Evolutionary conservation across 108 stramenopile genomes (phyloP), one percentile per base, ranked within the genome.

Genomic region (Nitzschia sp.): DNA sequence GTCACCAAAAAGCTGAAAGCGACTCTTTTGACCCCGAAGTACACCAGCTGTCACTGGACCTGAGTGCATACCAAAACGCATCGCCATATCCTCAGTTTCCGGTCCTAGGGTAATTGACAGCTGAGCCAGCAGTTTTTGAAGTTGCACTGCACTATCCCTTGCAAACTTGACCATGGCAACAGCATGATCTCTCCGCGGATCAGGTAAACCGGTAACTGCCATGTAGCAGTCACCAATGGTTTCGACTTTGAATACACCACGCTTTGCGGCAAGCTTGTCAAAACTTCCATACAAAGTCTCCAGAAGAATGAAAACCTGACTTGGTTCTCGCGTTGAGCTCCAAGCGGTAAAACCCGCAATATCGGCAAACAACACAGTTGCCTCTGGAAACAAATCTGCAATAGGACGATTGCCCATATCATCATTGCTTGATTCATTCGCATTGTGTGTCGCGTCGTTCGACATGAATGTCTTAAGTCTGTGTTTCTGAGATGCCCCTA

Each of bases 341-440:
- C 84, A 85, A 39, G 77, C 73, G 12, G 84, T 85, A 19, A 85
- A 85, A 26, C 84, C 84, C 2, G 54, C 68, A 48, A 69, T 58
- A 59, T 69, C 68, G 7, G 65, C 65, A 54, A 71, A 71, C 53
- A 63, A 17, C 2, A 71, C 55, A 7, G 70, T 71, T 8, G 29
- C 29, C 29, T 34, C 29, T 5, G 38, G 21, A 3, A 63, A 63
- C 21, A 63, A 46, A 40, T 65, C 53, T 3, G 53, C 53, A 24
- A 54, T 54, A 22, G 53, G 29, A 5, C 29, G 29, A 34, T 5
- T 34, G 29, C 29, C 29, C 29, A 34, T 34, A 34, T 34, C 29
- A 5, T 34, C 29, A 1, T 34, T 34, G 29, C 5, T 34, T 1
- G 29, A 34, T 5, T 34, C 29, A 34, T 34, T 34, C 1, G 3